Base-by-base conservation (phyloP, 2,329 filamentous ascomycete species). In the Epichloe baconii region DNA sequence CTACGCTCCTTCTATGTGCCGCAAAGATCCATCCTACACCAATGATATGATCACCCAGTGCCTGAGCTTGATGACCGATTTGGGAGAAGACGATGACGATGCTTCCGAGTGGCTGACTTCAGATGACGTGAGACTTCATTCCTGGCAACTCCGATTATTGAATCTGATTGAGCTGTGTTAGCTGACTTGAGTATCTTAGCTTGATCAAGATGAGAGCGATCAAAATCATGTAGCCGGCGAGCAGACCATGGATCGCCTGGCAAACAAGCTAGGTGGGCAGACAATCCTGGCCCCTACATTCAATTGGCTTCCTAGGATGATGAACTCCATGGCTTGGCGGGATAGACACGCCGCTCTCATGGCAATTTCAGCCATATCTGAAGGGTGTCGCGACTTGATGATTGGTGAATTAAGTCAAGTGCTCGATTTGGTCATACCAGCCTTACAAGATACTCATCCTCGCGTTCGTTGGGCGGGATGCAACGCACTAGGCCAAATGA, bases 401-500 rank as follows among this genome's bases (percentile, higher is more conserved):
- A 78, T 95, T 57, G 86, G 86, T 42, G 93, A 98, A 67, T 76
- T 98, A 4, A 88, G 89, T 66, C 90, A 96, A 64, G 91, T 98
- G 21, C 77, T 98, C 46, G 88, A 95, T 57, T 77, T 98, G 51
- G 91, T 98, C n/a, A 82, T 96, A 47, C 93, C 93, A 15, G 86
- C 91, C 37, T 77, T 98, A 37, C 83, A 85, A 60, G 91, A 98
- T 64, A 79, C 86, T 40, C 93, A 98, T 64, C 87, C 93, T 41
- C 87, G 93, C 64, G 93, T 98, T 51, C 85, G 91, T 61, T 98
- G 94, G 83, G 93, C 93, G 49, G 93, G 90, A 36, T 98, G 93
- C 74, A 97, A 98, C 64, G 93, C 93, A 42, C 78, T 98, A n/a
- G 93, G 93, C 31, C 93, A 98, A 69, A 98, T 98, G 93, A 97